Evolutionary conservation across 2,329 filamentous ascomycete genomes (phyloP).

Genomic region (Fusarium scirpi): DNA sequence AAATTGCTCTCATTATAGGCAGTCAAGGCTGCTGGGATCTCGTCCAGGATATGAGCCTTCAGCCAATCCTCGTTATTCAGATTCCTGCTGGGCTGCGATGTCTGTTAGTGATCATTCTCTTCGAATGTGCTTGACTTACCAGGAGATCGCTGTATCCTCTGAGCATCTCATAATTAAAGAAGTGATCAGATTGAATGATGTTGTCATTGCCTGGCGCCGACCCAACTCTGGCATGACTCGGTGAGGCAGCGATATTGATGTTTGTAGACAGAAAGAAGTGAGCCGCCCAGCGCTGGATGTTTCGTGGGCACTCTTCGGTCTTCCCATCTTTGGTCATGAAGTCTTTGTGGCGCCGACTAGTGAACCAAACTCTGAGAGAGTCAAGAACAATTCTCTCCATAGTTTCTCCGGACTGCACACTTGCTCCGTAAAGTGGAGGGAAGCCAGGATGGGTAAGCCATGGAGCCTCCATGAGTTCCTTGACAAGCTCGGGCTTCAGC

Average conservation of each 20-base stretch:
- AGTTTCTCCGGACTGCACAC: conserved; percentile 2
- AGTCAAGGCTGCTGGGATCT: neutral
- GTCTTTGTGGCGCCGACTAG: neutral
- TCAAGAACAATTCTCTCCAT: conserved; percentile 1
- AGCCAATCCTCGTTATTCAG: neutral
- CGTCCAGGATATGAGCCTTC: neutral
- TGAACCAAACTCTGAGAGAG: neutral
- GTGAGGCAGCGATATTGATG: neutral
- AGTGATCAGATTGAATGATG: neutral
- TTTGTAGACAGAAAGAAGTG: conserved; percentile 1
- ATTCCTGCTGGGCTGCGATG: neutral
- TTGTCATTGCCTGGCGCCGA: neutral
- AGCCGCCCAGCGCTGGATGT: neutral
- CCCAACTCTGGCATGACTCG: neutral
- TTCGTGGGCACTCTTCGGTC: neutral
- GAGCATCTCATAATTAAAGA: conserved; percentile 3
- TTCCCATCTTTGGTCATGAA: neutral
- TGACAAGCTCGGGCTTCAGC: neutral
- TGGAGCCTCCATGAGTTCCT: neutral
- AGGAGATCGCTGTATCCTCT: neutral
- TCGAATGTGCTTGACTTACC: neutral
- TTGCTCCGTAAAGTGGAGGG: conserved; percentile 1
- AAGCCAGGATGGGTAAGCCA: neutral
- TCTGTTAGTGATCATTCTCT: neutral
- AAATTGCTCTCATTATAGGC: neutral